These are phyloP conservation scores for Dioszegia aurantiaca DNA, from an alignment of 768 basidiomycete species.

Conservation along the genomic window DNA sequence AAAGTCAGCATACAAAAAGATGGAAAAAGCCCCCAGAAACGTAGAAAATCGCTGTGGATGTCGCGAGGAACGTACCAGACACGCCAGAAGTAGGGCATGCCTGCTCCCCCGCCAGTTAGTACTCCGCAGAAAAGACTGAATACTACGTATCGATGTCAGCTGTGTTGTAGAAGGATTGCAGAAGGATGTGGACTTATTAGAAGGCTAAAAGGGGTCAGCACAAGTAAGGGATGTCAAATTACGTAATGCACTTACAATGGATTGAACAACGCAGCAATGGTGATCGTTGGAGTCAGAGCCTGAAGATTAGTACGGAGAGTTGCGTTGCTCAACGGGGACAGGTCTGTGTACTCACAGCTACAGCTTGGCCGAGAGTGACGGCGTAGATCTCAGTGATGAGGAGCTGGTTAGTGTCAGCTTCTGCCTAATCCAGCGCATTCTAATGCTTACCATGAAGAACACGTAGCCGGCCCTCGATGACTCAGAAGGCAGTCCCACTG, in stretches of 20 bases:
- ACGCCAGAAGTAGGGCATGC: slow-evolving; percentile 67
- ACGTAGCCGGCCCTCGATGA: slow-evolving; percentile 49
- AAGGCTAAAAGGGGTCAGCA: not conserved
- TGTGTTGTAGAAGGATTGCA: too few relatives aligned
- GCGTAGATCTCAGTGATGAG: slow-evolving; percentile 70
- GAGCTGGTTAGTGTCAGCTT: slow-evolving; percentile 38
- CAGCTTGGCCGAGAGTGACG: slow-evolving; percentile 64
- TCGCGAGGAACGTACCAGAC: slow-evolving; percentile 53
- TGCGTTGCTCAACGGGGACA: too few relatives aligned
- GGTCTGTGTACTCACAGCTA: slow-evolving; percentile 55
- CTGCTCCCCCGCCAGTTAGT: slow-evolving; percentile 9
- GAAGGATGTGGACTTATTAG: slow-evolving; percentile 1
- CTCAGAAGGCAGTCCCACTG: slow-evolving; percentile 46
- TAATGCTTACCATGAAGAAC: slow-evolving; percentile 34
- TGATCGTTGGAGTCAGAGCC: slow-evolving; percentile 71
- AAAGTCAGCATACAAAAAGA: too few relatives aligned
- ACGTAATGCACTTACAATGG: slow-evolving; percentile 7
- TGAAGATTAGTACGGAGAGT: not conserved
- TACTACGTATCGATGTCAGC: slow-evolving; percentile 7
- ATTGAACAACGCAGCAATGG: slow-evolving; percentile 68
- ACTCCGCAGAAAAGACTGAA: slow-evolving; percentile 28
- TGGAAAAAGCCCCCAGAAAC: too few relatives aligned
- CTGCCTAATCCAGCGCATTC: not conserved
- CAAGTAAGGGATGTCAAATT: not conserved
- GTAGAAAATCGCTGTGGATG: too few relatives aligned